Percentiles rank a stretch among this genome's conserved stretches.
Conservation (phyloP, 371 early-diverging fungal genomes). For the Coemansia sp. region DNA sequence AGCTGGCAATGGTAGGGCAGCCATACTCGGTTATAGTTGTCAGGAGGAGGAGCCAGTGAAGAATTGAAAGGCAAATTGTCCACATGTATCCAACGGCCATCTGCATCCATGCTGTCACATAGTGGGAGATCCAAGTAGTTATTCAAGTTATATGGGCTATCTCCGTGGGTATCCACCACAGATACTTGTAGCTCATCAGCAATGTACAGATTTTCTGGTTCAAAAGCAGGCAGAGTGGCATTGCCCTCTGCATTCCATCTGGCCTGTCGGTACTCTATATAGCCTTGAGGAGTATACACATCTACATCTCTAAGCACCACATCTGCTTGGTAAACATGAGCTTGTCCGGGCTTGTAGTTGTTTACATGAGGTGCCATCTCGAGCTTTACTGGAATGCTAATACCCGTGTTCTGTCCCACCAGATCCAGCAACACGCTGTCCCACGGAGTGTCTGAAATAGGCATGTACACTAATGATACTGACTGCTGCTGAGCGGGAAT, state of each 20-base stretch:
- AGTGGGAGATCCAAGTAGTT: conserved; percentile 52
- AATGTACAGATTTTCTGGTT: conserved; percentile 41
- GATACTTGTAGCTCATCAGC: conserved; percentile 28
- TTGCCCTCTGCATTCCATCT: conserved; percentile 54
- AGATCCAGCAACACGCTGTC: conserved; percentile 36
- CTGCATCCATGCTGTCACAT: conserved; percentile 47
- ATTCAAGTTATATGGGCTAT: conserved; percentile 1
- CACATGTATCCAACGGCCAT: conserved; percentile 55
- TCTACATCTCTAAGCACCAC: conserved; percentile 47
- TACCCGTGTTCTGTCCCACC: conserved; percentile 10
- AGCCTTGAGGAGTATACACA: conserved; percentile 39
- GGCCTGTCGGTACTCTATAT: conserved; percentile 54
- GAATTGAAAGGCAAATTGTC: conserved; percentile 19
- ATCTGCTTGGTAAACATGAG: conserved; percentile 56
- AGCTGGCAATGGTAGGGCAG: conserved; percentile 54
- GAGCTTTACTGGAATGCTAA: conserved; percentile 19
- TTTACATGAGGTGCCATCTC: conserved; percentile 6
- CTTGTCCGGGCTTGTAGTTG: not conserved
- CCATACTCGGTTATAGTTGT: conserved; percentile 51
- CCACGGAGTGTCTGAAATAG: conserved; percentile 33
- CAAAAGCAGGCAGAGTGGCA: not conserved
- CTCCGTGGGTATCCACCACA: not conserved
- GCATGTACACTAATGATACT: conserved; percentile 10
- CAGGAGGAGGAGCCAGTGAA: conserved; percentile 8
- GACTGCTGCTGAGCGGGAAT: conserved; percentile 12